Conservation (phyloP, 345 rosid genomes). For the Physaria fendleri region DNA sequence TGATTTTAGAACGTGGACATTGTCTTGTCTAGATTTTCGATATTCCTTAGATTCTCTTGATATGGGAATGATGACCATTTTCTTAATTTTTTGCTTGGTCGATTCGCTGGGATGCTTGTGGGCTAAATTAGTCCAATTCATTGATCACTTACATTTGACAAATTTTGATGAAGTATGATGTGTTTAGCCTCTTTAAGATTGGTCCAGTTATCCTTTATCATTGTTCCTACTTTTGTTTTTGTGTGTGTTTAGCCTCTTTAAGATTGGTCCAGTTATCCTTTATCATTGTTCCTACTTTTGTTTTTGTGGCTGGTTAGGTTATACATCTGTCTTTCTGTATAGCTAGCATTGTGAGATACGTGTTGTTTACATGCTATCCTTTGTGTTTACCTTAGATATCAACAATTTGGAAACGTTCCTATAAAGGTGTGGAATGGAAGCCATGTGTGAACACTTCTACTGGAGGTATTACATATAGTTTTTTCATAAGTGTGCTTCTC, state of each 20-base stretch:
- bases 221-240: constrained; percentile 6
- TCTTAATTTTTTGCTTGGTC: background rate
- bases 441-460: constrained; percentile 61
- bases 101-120: constrained; percentile 9
- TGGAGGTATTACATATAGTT: constrained; percentile 49
- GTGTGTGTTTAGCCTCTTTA: background rate
- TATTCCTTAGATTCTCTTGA: background rate
- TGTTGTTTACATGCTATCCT: background rate
- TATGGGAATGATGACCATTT: background rate
- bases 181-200: no score
- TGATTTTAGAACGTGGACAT: background rate
- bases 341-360: background rate
- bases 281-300: background rate
- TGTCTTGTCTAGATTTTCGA: background rate
- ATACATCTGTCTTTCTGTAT: background rate
- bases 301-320: background rate
- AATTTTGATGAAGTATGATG: background rate
- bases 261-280: background rate
- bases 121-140: background rate
- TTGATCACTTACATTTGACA: background rate
- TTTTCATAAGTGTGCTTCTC: background rate
- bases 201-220: no score
- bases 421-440: constrained; percentile 72
- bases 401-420: constrained; percentile 78
- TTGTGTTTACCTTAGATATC: constrained; percentile 53